Percentiles rank a stretch among this genome's conserved stretches.
Conservation (phyloP, 495 filamentous ascomycete genomes). For the Elaphomyces granulatus region DNA sequence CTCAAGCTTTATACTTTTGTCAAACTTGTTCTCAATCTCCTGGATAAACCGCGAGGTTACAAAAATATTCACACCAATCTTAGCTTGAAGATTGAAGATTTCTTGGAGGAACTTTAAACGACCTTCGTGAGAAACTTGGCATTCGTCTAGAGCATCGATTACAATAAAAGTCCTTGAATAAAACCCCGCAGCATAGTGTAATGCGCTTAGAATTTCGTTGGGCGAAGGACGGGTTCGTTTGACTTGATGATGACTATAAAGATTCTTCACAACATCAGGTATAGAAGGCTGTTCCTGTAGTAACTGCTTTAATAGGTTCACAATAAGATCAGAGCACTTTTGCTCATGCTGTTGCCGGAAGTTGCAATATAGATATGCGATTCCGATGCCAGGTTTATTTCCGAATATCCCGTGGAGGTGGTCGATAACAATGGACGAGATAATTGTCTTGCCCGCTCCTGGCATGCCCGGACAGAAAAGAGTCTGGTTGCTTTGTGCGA, state of each 20-base stretch:
- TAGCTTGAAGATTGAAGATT: conserved; percentile 5
- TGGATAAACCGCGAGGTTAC: conserved; percentile 10
- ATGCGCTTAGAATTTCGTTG: conserved; percentile 13
- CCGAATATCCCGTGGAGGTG: conserved; percentile 9
- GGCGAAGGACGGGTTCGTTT: conserved; percentile 13
- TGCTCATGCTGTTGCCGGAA: conserved; percentile 16
- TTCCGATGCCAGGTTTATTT: conserved; percentile 7
- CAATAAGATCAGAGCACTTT: conserved; percentile 9
- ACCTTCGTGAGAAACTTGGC: neutral
- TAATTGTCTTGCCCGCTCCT: conserved; percentile 26
- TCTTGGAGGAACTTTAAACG: conserved; percentile 7
- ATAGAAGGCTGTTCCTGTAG: conserved; percentile 4
- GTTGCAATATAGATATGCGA: conserved; percentile 31
- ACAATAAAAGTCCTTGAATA: conserved; percentile 22
- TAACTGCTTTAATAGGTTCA: conserved; percentile 22
- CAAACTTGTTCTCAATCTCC: neutral
- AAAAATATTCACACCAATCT: conserved; percentile 3
- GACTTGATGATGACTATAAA: conserved; percentile 1
- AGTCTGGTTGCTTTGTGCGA: conserved; percentile 10
- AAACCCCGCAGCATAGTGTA: conserved; percentile 12
- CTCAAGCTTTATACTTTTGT: neutral
- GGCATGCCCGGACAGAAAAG: conserved; percentile 32
- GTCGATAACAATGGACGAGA: conserved; percentile 21
- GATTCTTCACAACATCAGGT: neutral
- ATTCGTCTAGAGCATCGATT: conserved; percentile 27